These are phyloP conservation scores for Arthrinium phaeospermum DNA, from an alignment of 2,329 filamentous ascomycete species.

Conservation along the genomic window DNA sequence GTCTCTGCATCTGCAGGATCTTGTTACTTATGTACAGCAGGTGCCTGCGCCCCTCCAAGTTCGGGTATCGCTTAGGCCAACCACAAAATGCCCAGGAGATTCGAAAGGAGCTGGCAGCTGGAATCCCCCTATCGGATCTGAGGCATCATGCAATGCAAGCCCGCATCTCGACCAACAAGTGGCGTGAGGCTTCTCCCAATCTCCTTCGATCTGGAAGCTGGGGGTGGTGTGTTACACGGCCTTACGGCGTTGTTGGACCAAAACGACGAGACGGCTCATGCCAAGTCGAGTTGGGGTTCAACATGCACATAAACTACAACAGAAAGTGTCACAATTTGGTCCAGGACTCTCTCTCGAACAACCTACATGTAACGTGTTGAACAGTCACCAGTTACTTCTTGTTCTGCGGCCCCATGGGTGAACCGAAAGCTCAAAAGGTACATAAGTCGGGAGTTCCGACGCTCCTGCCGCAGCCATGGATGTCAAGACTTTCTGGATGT, in stretches of 20 bases:
- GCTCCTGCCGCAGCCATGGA: neutral
- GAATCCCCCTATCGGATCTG: neutral
- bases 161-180: neutral
- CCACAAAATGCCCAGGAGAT: neutral
- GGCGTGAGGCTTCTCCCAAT: neutral
- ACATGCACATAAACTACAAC: neutral
- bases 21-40: neutral
- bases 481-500: neutral
- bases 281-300: constrained; percentile 1
- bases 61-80: neutral
- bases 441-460: neutral
- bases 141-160: neutral
- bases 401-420: neutral
- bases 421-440: neutral
- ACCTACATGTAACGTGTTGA: neutral
- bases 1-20: neutral
- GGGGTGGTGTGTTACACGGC: constrained; percentile 1
- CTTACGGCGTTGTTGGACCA: neutral
- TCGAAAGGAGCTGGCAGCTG: neutral
- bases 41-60: neutral
- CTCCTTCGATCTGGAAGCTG: neutral
- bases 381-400: neutral
- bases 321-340: neutral
- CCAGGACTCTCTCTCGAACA: neutral
- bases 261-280: neutral